phyloP scores from a whole-genome alignment of 768 basidiomycete species.

The Tylopilus rubrobrunneus region DNA sequence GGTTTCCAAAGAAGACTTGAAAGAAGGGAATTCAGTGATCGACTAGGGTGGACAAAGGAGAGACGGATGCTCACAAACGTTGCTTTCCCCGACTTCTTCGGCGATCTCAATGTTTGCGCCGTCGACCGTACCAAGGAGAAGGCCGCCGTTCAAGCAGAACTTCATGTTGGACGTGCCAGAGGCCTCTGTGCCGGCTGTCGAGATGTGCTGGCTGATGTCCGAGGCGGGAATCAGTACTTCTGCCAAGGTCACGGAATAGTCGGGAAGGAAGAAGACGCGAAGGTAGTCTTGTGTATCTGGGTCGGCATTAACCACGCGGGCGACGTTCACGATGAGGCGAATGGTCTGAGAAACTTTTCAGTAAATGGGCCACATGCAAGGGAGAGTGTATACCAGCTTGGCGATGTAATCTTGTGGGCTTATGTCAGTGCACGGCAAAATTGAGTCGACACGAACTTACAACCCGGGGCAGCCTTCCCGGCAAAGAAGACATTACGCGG shows the following conservation, averaged over 20 bases:
- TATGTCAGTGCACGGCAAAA: conserved; percentile 1
- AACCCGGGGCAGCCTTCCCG: conserved; percentile 94
- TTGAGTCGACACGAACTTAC: conserved; percentile 38
- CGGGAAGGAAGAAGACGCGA: conserved; percentile 91
- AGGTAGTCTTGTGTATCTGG: conserved; percentile 85
- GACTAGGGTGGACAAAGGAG: too few species aligned
- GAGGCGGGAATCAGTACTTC: conserved; percentile 88
- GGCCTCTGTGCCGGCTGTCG: conserved; percentile 93
- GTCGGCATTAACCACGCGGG: conserved; percentile 63
- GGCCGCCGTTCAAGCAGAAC: conserved; percentile 87
- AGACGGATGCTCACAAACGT: conserved; percentile 57
- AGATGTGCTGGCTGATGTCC: conserved; percentile 95
- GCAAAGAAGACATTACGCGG: too few species aligned
- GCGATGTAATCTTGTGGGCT: conserved; percentile 72
- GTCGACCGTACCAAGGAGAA: conserved; percentile 87
- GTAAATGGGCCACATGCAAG: neutral
- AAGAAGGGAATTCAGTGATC: too few species aligned
- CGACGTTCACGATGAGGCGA: conserved; percentile 89
- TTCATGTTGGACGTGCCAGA: conserved; percentile 84
- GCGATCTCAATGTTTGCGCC: conserved; percentile 97
- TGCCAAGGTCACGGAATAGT: conserved; percentile 85
- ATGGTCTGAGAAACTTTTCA: conserved; percentile 56
- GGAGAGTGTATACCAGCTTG: conserved; percentile 56
- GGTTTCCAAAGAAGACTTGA: conserved; percentile 84
- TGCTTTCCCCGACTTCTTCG: conserved; percentile 89